These are phyloP conservation scores for Amaranthus palmeri DNA, from an alignment of 148 eudicot genomes.

Conservation along the genomic window DNA sequence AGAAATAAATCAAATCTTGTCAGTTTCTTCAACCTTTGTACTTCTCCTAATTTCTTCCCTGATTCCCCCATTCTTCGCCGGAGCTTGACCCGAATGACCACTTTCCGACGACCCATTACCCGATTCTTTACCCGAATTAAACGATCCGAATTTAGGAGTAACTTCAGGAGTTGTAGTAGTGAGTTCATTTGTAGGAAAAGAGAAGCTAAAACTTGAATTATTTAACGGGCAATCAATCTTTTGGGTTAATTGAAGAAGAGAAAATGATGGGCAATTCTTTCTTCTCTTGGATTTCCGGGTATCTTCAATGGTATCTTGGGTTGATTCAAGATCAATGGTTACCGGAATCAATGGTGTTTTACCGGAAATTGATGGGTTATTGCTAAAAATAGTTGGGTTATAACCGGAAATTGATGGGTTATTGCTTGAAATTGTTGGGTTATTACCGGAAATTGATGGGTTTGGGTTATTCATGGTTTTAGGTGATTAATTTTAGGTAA, in stretches of 20 bases:
- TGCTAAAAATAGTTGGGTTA: background rate
- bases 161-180: slow-evolving; percentile 20
- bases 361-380: background rate
- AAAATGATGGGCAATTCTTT: slow-evolving; percentile 21
- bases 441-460: background rate
- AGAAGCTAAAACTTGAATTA: slow-evolving; percentile 4
- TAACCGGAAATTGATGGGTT: background rate
- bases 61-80: background rate
- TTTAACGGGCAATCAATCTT: background rate
- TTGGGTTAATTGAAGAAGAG: slow-evolving; percentile 17
- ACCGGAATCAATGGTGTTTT: background rate
- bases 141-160: slow-evolving; percentile 35
- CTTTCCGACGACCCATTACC: slow-evolving; percentile 2
- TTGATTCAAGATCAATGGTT: background rate
- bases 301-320: background rate
- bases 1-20: background rate
- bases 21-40: slow-evolving; percentile 2
- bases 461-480: background rate
- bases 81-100: background rate
- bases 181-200: slow-evolving; percentile 24
- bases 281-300: slow-evolving; percentile 23
- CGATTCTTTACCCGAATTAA: slow-evolving; percentile 8
- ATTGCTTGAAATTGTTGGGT: background rate
- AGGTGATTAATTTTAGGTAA: background rate
- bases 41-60: background rate